Conservation (phyloP, 2,329 filamentous ascomycete genomes). For the Aspergillus jensenii region DNA sequence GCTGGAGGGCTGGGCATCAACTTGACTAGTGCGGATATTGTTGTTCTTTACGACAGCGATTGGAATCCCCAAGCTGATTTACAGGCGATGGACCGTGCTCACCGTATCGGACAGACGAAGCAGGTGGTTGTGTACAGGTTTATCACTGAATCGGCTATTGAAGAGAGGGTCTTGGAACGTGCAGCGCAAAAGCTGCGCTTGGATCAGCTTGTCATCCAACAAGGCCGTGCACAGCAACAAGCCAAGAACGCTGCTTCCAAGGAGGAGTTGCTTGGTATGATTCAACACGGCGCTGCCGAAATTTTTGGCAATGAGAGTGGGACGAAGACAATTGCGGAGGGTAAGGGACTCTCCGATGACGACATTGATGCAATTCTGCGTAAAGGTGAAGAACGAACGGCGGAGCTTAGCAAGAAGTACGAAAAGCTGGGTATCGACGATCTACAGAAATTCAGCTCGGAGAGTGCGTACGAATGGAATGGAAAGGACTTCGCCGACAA, state of each 20-base stretch:
- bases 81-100: conserved; percentile 97
- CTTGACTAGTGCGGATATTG: conserved; percentile 89
- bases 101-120: conserved; percentile 98
- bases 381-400: conserved; percentile 84
- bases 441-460: conserved; percentile 94
- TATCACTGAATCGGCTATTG: conserved; percentile 95
- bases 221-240: conserved; percentile 88
- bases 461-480: conserved; percentile 99
- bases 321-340: conserved; percentile 59
- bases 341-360: conserved; percentile 71
- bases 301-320: conserved; percentile 77
- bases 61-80: conserved; percentile 99
- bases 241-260: conserved; percentile 91
- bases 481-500: conserved; percentile 90
- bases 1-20: conserved; percentile 97
- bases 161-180: conserved; percentile 95
- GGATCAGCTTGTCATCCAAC: conserved; percentile 96
- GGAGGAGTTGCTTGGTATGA: conserved; percentile 95
- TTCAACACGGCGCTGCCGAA: conserved; percentile 95
- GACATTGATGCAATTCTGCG: conserved; percentile 88
- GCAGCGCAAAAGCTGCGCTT: conserved; percentile 95
- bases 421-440: conserved; percentile 97
- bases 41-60: conserved; percentile 94
- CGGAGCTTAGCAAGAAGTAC: conserved; percentile 87
- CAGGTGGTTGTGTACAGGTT: conserved; percentile 96